Evolutionary conservation across 2,329 filamentous ascomycete species (phyloP), one percentile per base, ranked within the genome.

Genomic region (Fusarium continuum): DNA sequence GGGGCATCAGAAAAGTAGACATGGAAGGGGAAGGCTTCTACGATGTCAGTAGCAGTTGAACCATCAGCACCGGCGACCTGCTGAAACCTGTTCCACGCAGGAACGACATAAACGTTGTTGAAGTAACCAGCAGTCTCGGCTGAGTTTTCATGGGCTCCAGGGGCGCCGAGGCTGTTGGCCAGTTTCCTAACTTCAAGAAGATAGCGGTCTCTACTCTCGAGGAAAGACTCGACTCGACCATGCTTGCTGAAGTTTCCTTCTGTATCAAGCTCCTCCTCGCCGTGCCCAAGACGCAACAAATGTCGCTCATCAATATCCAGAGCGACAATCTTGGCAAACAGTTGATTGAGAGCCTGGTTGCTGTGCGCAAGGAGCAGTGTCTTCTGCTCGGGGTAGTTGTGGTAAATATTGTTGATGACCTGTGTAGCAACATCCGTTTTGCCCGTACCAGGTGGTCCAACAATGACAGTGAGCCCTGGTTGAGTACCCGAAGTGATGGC

Each of bases 361-460:
- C 94, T 98, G 76, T 99, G 95, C 5, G 95, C 95, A 64, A 99
- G 88, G 34, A 99, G 86, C 16, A 99, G 80, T 1, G 95, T 99
- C 69, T 92, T 90, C 76, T 99, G 93, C 64, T 89, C 83, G 8
- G 95, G 93, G 74, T 97, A 99, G 77, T 98, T 97, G 80, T 98
- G 94, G 74, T 99, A 99, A 69, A 99, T 91, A 75, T 98, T 97
- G 80, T 92, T 97, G 78, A 99, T 99, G 74, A 98, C 96, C 76
- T 99, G 95, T 5, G 94, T 97, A 41, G 93, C 93, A 48, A 99
- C 95, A 77, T 99, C 95, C n/a, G 95, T 99, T 81, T 99, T 99
- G 62, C 96, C 95, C 7, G 95, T 99, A 50, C 95, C 95, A 8
- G 95, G 95, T 49, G 95, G 95, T 1, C 95, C 95, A 61, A 99